These are phyloP conservation scores for Apiospora phragmitis DNA, from an alignment of 2,329 filamentous ascomycete genomes.

Conservation along the genomic window DNA sequence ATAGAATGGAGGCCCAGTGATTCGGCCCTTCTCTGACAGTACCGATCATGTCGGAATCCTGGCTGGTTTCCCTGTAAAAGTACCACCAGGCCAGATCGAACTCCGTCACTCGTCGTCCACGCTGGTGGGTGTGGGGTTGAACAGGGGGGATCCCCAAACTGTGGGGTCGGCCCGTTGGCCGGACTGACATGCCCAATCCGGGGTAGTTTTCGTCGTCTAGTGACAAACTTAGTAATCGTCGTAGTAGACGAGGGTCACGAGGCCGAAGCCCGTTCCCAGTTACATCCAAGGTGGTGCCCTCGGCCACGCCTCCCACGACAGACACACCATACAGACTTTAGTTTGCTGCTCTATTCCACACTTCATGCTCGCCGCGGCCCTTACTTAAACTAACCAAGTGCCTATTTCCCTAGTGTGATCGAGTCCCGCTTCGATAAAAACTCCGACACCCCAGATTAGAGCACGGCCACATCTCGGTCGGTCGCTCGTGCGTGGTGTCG, in stretches of 20 bases:
- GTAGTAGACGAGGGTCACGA: background rate
- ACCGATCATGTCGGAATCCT: conserved; percentile 4
- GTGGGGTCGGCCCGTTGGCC: background rate
- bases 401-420: background rate
- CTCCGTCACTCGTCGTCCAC: background rate
- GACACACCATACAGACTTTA: background rate
- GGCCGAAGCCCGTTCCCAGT: background rate
- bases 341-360: background rate
- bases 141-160: background rate
- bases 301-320: background rate
- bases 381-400: background rate
- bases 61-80: background rate
- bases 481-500: background rate
- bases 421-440: background rate
- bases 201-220: background rate
- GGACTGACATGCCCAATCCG: background rate
- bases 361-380: background rate
- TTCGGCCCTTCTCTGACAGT: background rate
- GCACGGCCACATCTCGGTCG: background rate
- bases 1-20: background rate
- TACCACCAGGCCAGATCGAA: background rate
- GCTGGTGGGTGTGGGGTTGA: background rate
- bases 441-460: conserved; percentile 4
- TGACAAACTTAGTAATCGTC: background rate
- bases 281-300: background rate